Percentiles rank a stretch among this genome's conserved stretches.
Evolutionary conservation across 2,329 filamentous ascomycete species (phyloP).

Genomic region (Neophaeococcomyces aloes): DNA sequence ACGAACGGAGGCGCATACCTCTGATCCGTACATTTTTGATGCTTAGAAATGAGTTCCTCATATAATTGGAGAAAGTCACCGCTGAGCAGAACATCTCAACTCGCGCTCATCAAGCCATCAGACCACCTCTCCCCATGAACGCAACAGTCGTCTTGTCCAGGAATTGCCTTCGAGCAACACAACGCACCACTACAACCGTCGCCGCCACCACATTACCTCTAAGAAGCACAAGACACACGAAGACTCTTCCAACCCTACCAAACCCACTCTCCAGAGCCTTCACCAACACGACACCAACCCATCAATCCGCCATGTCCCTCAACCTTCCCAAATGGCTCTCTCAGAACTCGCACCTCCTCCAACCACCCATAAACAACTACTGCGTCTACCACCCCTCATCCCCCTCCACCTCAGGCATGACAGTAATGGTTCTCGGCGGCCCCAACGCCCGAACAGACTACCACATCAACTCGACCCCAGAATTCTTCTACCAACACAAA

Average conservation of each 20-base stretch:
- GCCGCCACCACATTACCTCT: too few relatives aligned
- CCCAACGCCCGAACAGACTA: constrained; percentile 96
- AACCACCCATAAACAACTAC: constrained; percentile 95
- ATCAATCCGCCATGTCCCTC: constrained; percentile 19
- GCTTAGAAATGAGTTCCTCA: too few relatives aligned
- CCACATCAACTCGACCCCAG: constrained; percentile 91
- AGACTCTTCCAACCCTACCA: background rate
- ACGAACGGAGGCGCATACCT: too few relatives aligned
- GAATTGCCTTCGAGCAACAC: too few relatives aligned
- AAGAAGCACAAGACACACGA: too few relatives aligned
- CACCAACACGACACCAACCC: background rate
- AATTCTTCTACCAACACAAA: constrained; percentile 97
- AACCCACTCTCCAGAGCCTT: background rate
- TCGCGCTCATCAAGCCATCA: too few relatives aligned
- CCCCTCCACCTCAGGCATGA: constrained; percentile 78
- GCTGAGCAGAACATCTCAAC: too few relatives aligned
- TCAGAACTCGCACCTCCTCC: constrained; percentile 80
- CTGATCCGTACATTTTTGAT: too few relatives aligned
- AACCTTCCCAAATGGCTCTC: constrained; percentile 54
- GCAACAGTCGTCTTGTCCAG: too few relatives aligned
- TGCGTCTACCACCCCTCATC: constrained; percentile 68
- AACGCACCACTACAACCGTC: too few relatives aligned
- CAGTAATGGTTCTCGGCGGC: constrained; percentile 84
- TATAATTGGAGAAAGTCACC: too few relatives aligned
- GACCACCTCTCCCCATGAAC: too few relatives aligned